Evolutionary conservation across 2,329 filamentous ascomycete genomes (phyloP).

Genomic region (Penicillium sp.): DNA sequence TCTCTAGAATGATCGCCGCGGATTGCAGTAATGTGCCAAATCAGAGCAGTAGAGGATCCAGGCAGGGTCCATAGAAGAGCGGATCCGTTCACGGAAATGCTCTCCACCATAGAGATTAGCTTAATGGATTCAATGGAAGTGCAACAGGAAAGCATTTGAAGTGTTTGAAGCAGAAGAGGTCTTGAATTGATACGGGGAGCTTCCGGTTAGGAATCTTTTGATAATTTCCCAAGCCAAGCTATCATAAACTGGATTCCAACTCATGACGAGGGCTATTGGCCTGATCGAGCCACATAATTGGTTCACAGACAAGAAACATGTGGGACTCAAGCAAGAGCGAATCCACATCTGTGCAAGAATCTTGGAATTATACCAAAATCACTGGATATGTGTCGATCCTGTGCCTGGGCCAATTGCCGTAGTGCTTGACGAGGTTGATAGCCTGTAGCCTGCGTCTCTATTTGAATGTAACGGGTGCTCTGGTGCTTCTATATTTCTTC

Average conservation of each 20-base stretch:
- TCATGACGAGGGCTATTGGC: background rate
- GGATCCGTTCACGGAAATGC: background rate
- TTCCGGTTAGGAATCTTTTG: background rate
- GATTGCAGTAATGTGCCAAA: background rate
- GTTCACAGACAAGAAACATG: background rate
- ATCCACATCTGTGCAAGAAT: background rate
- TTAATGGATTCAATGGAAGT: background rate
- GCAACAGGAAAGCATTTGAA: background rate
- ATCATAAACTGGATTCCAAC: background rate
- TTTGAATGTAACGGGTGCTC: no score
- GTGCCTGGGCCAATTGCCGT: no score
- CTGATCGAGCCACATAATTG: background rate
- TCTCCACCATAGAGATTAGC: background rate
- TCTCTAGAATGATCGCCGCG: background rate
- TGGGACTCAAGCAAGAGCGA: background rate
- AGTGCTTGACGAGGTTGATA: no score
- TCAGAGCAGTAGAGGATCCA: background rate
- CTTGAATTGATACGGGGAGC: background rate
- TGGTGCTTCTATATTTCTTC: background rate
- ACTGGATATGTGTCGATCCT: no score
- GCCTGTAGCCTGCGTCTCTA: no score
- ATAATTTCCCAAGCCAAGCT: background rate
- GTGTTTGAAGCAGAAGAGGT: background rate
- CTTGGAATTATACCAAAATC: background rate
- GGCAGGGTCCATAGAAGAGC: background rate